Percentiles rank a stretch among this genome's conserved stretches.
These are phyloP conservation scores for Pythium chondricola DNA, from an alignment of 352 stramenopile species.

Conservation along the genomic window DNA sequence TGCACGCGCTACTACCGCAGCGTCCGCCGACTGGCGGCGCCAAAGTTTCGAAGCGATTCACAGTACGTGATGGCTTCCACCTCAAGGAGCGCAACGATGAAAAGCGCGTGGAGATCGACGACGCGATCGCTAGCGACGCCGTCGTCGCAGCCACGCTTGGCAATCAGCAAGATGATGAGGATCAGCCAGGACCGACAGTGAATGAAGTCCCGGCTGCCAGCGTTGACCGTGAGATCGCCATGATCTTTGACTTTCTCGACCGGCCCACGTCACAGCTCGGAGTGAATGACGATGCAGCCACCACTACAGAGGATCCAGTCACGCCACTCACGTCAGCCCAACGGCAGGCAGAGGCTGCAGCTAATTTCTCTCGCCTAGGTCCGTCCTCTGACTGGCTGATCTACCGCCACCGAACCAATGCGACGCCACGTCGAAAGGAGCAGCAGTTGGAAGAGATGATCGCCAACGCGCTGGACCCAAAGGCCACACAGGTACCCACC, in stretches of 20 bases:
- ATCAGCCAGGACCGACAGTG: not conserved
- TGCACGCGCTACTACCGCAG: not conserved
- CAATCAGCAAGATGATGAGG: not conserved
- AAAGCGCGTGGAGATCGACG: slow-evolving; percentile 30
- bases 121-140: slow-evolving; percentile 18
- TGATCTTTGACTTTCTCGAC: slow-evolving; percentile 22
- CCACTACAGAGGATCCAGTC: too few relatives aligned
- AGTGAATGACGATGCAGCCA: not conserved
- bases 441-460: slow-evolving; percentile 42
- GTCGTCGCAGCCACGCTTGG: not conserved
- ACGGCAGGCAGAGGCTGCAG: slow-evolving; percentile 13
- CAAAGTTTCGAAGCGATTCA: slow-evolving; percentile 35
- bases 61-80: slow-evolving; percentile 67
- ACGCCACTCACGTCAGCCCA: too few relatives aligned
- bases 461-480: slow-evolving; percentile 5
- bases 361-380: slow-evolving; percentile 17
- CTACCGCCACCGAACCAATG: slow-evolving; percentile 38
- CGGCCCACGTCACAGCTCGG: slow-evolving; percentile 9
- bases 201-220: not conserved
- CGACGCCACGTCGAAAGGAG: slow-evolving; percentile 32
- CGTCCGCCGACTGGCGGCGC: not conserved
- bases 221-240: slow-evolving; percentile 14
- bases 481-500: not conserved
- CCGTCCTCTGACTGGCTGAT: slow-evolving; percentile 57
- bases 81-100: slow-evolving; percentile 54